Base-by-base conservation (phyloP, 768 basidiomycete species). In the Jaapia argillacea region DNA sequence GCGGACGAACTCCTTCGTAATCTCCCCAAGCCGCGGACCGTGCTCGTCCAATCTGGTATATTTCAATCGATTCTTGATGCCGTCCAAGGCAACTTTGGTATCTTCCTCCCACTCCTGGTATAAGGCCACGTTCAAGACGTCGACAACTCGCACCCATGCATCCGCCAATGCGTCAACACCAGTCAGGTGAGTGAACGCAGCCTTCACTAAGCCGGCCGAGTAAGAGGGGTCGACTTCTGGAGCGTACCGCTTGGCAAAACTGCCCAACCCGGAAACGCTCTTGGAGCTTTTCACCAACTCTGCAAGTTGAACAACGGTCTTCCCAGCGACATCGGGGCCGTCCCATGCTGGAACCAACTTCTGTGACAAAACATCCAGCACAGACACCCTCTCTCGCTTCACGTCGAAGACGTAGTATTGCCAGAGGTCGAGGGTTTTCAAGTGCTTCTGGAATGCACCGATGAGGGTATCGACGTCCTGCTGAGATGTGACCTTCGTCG, bases 381-480 rank as follows among this genome's bases (percentile, higher is more conserved):
- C 70, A 2, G 69, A 65, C 12, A 66, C 68, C 50, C 72, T 77
- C 59, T 93, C 87, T 21, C 69, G 62, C 28, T 67, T 64, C 7
- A 78, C 70, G 54, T 97, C 82, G 40, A 98, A 69, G 16, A 93
- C 85, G 58, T 98, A 99, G 67, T 82, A 99, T 54, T 98, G 85
- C 89, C 90, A 99, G 18, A 98, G 62, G 21, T 87, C 71, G 41
- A 84, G 77, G 2, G 64, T 67, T 46, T 82, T 75, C 48, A 91
- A 53, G 22, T 73, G 68, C 6, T 70, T 60, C 33, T 72, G 58
- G 49, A 98, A 78, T 20, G 81, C 82, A 16, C 58, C 53, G 36
- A 85, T 68, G 47, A 99, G 69, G 3, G 57, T 54, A 42, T 81
- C 70, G 44, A 99, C 61, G 56, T 99, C 94, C 33, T 64, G 52